Evolutionary conservation across 2,329 filamentous ascomycete species (phyloP).

Genomic region (Fusarium sp.): DNA sequence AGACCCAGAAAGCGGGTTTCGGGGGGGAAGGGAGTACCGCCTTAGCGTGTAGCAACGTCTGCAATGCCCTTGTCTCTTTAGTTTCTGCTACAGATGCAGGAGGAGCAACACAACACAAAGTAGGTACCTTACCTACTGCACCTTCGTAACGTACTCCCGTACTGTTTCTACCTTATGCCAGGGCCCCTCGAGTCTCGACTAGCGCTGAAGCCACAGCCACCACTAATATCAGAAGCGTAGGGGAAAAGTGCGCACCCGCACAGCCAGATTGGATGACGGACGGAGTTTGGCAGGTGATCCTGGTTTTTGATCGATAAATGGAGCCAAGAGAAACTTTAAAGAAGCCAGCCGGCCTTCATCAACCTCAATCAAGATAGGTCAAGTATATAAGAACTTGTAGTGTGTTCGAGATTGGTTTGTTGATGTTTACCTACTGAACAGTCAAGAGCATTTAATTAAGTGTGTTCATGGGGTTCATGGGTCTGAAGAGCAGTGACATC

Average conservation of each 20-base stretch:
- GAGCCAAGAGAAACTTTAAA: neutral
- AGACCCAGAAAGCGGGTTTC: constrained; percentile 36
- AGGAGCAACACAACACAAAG: neutral
- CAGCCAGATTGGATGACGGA: neutral
- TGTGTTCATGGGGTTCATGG: neutral
- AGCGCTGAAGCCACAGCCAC: constrained; percentile 27
- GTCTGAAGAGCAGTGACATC: constrained; percentile 11
- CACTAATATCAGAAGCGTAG: neutral
- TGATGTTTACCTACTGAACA: constrained; percentile 19
- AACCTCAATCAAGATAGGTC: neutral
- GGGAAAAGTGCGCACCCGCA: neutral
- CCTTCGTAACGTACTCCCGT: neutral
- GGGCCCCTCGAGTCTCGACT: constrained; percentile 11
- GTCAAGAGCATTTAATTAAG: neutral
- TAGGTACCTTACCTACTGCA: neutral
- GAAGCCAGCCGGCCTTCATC: neutral
- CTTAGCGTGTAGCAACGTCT: constrained; percentile 31
- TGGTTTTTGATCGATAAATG: constrained; percentile 4
- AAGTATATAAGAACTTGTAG: constrained; percentile 8
- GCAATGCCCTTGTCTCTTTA: constrained; percentile 17
- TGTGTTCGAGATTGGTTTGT: constrained; percentile 20
- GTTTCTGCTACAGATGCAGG: neutral
- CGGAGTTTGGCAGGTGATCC: constrained; percentile 21
- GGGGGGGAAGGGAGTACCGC: constrained; percentile 12
- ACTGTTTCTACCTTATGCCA: neutral